Percentiles rank a stretch among this genome's conserved stretches.
phyloP scores from a whole-genome alignment of 345 rosid species.

The Hibiscus tridactylites region DNA sequence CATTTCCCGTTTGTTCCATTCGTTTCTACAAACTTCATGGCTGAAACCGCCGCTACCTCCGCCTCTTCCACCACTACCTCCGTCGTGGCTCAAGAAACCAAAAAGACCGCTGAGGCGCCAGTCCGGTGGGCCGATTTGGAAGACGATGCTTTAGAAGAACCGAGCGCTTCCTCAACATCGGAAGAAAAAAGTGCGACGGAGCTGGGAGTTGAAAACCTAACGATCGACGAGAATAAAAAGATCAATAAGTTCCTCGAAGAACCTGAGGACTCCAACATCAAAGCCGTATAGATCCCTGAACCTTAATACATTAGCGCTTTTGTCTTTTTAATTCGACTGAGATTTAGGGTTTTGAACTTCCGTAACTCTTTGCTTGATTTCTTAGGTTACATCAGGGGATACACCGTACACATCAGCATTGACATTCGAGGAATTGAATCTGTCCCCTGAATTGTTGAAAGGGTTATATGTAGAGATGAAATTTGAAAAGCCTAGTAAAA shows the following conservation, averaged over 20 bases:
- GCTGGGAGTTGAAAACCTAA: conserved; percentile 36
- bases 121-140: conserved; percentile 66
- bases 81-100: conserved; percentile 13
- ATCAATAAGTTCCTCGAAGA: conserved; percentile 59
- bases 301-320: neutral
- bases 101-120: conserved; percentile 15
- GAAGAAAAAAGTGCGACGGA: conserved; percentile 25
- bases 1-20: neutral
- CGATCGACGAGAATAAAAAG: conserved; percentile 45
- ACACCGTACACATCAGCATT: conserved; percentile 79
- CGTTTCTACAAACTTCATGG: conserved; percentile 7
- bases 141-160: conserved; percentile 41
- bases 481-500: conserved; percentile 88
- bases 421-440: conserved; percentile 72
- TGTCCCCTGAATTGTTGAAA: conserved; percentile 70
- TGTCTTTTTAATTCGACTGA: neutral
- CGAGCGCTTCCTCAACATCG: conserved; percentile 21
- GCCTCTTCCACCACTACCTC: neutral
- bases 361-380: neutral
- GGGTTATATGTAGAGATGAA: conserved; percentile 91
- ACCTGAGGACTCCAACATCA: conserved; percentile 74
- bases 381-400: conserved; percentile 65
- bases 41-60: conserved; percentile 17
- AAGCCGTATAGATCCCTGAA: conserved; percentile 40
- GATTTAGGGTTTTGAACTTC: conserved; percentile 14